Base-by-base conservation (phyloP, 257 asterid species). In the Primulina eburnea region DNA sequence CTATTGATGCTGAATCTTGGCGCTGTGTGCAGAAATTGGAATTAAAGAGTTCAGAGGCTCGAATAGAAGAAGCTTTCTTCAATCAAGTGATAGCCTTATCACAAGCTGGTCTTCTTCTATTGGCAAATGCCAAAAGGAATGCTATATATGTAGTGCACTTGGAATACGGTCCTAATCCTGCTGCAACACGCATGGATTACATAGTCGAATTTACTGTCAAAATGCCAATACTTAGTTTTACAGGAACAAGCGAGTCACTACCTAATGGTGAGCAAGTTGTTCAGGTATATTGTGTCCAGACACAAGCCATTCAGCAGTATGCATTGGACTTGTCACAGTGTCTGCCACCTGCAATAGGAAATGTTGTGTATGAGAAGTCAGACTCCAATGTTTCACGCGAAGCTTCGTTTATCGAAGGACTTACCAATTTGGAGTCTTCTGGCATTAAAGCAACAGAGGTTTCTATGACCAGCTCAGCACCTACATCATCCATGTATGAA, bases 221-320 rank as follows among this genome's bases (percentile, higher is more conserved):
- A 43, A 90, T 94, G 97, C 99, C 98, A 56, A 94, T 94, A 72
- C 85, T 94, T 71, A 94, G 99, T 81, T 91, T 94, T 81, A 94
- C 97, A 1, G 99, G 98, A 79, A 89, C 96, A 3, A 89, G 97
- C 68, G 92, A 87, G 60, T 28, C 79, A 64, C 83, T 86, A 59
- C 93, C 96, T 71, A 87, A 91, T 73, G 97, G 95, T 32, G 97
- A 94, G 64, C 97, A 88, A 75, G 80, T 84, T 73, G 96, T 91
- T 73, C 97, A 88, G 85, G 96, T 94, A 52, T 94, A 94, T 76
- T 91, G 99, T 70, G 96, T 94, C 73, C 99, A 94, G 83, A 94
- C 99, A 2, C 97, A 86, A 76, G 99, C 98, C 71, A 94, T 94
- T 83, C 98, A 94, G 86, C 96, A 91, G 80, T 91, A 94, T 81